Percentiles rank a stretch among this genome's conserved stretches.
Conservation (phyloP, 2,329 filamentous ascomycete genomes). For the Tolypocladium amazonense region DNA sequence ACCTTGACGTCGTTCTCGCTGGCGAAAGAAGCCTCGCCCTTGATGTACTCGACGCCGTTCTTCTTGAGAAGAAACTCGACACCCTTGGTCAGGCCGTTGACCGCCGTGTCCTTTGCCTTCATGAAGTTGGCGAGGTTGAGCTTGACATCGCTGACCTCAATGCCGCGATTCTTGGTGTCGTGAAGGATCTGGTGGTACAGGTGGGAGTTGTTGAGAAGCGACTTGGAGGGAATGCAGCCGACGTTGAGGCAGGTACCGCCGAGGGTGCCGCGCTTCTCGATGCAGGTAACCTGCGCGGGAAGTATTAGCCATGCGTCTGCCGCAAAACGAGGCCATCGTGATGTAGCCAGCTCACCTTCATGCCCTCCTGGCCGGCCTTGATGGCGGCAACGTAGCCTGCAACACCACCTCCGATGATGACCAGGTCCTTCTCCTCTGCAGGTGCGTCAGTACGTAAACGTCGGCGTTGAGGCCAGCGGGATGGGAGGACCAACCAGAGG, state of each 20-base stretch:
- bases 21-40: constrained; percentile 79
- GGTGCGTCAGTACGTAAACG: constrained; percentile 25
- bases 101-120: constrained; percentile 95
- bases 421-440: constrained; percentile 85
- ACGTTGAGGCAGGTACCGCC: constrained; percentile 98
- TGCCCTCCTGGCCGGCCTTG: constrained; percentile 93
- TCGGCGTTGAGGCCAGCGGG: not conserved
- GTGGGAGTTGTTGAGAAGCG: constrained; percentile 98
- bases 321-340: not conserved
- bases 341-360: constrained; percentile 56
- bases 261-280: constrained; percentile 93
- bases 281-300: constrained; percentile 67
- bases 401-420: constrained; percentile 96
- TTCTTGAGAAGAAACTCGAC: constrained; percentile 99
- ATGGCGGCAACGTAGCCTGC: constrained; percentile 98
- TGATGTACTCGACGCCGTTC: constrained; percentile 97
- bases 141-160: constrained; percentile 94
- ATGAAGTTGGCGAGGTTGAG: constrained; percentile 93
- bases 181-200: constrained; percentile 95
- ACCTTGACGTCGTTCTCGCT: constrained; percentile 90
- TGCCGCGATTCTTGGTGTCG: constrained; percentile 94
- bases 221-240: constrained; percentile 98
- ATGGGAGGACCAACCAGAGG: constrained; percentile 35
- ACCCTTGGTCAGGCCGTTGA: constrained; percentile 83
- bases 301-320: constrained; percentile 1